Percentiles rank a stretch among this genome's conserved stretches.
Conservation (phyloP, 495 filamentous ascomycete genomes). For the Cudoniella acicularis region DNA sequence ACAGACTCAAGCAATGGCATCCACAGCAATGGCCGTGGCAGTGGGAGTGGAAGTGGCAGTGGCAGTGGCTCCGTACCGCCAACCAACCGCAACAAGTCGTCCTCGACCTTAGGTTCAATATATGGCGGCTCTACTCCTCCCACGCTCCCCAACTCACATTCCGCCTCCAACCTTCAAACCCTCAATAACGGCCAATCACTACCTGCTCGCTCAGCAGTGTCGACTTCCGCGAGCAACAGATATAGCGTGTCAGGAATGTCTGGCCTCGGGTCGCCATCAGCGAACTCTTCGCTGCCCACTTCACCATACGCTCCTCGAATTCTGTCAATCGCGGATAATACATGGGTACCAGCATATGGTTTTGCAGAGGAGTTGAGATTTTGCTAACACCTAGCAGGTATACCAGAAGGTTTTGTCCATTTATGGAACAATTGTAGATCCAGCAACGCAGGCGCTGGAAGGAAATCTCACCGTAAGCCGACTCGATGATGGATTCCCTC, state of each 20-base stretch:
- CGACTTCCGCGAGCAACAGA: slow-evolving; percentile 45
- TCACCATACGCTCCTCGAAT: slow-evolving; percentile 79
- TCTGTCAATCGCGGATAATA: slow-evolving; percentile 70
- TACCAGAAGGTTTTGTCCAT: slow-evolving; percentile 85
- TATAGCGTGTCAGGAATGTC: slow-evolving; percentile 50
- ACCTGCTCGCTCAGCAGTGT: slow-evolving; percentile 39
- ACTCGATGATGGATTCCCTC: slow-evolving; percentile 78
- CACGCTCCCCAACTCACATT: slow-evolving; percentile 30
- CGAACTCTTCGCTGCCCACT: slow-evolving; percentile 50
- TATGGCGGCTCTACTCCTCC: slow-evolving; percentile 51
- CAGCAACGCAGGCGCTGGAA: slow-evolving; percentile 60
- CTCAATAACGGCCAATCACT: slow-evolving; percentile 38
- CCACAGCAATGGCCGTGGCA: too few relatives aligned
- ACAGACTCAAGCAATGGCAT: slow-evolving; percentile 46
- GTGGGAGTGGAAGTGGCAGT: slow-evolving; percentile 21
- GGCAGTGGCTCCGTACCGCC: slow-evolving; percentile 43
- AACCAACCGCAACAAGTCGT: slow-evolving; percentile 46
- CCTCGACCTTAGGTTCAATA: slow-evolving; percentile 60
- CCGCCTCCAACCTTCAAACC: slow-evolving; percentile 52
- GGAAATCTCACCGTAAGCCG: slow-evolving; percentile 77
- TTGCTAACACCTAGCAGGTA: slow-evolving; percentile 48
- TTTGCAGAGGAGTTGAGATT: neutral
- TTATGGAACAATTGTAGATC: slow-evolving; percentile 74
- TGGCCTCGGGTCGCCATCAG: slow-evolving; percentile 51
- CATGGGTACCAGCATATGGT: slow-evolving; percentile 59